A percentile compares a stretch with the other conserved stretches of the same genome.
Conservation (phyloP, 164 flowering plant genomes). For the Nymphaea thermarum region DNA sequence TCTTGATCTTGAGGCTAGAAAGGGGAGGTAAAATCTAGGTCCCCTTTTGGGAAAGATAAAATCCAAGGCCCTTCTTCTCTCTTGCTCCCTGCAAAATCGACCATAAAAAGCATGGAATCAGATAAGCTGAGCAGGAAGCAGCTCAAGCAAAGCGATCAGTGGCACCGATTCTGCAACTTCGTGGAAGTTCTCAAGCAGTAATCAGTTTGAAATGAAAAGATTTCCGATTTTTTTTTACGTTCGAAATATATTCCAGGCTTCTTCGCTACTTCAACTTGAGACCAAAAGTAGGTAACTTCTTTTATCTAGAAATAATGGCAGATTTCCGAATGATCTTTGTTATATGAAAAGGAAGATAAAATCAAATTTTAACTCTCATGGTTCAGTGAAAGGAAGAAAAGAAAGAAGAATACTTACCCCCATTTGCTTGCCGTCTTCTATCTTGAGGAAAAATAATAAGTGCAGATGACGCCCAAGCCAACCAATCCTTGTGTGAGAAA, state of each 20-base stretch:
- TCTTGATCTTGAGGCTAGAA: background rate
- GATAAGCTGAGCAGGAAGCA: background rate
- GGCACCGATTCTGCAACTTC: background rate
- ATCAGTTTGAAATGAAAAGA: too few relatives aligned
- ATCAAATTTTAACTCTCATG: background rate
- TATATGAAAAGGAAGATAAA: background rate
- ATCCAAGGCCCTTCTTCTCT: background rate
- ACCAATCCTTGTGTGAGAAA: background rate
- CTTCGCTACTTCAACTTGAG: too few relatives aligned
- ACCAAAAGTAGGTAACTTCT: too few relatives aligned
- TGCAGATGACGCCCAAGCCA: background rate
- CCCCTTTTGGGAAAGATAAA: background rate
- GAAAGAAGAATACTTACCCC: background rate
- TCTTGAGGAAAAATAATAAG: background rate
- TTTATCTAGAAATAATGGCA: too few relatives aligned
- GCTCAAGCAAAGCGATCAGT: background rate
- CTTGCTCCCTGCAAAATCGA: background rate
- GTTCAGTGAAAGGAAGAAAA: background rate
- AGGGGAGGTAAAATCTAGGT: background rate
- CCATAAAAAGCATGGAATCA: background rate
- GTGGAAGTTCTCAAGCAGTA: too few relatives aligned
- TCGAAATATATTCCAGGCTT: too few relatives aligned
- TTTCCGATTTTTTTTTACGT: too few relatives aligned
- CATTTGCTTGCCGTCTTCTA: background rate
- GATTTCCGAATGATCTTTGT: background rate